Conservation (phyloP, 495 filamentous ascomycete species). For the Hypoxylon rickii region DNA sequence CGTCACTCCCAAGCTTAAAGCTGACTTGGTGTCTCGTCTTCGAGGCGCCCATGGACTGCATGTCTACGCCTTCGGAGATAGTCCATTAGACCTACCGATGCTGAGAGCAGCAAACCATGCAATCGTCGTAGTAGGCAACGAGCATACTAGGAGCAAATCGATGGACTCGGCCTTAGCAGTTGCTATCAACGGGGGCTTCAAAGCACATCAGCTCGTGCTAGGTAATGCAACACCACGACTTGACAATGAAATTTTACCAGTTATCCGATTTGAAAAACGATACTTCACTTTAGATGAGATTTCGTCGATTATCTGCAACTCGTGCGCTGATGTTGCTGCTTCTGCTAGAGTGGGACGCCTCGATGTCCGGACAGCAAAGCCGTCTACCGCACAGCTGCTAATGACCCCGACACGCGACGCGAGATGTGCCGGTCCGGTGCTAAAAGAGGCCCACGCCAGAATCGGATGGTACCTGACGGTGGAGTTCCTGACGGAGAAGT, state of each 20-base stretch:
- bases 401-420: conserved; percentile 63
- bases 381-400: conserved; percentile 58
- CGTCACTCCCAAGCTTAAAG: conserved; percentile 60
- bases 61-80: conserved; percentile 68
- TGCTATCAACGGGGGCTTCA: conserved; percentile 43
- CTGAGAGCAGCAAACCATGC: conserved; percentile 57
- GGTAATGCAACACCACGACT: conserved; percentile 49
- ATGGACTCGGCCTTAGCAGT: conserved; percentile 57
- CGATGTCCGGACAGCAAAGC: background rate
- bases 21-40: conserved; percentile 50
- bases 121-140: conserved; percentile 61
- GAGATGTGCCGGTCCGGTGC: conserved; percentile 45
- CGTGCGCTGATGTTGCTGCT: conserved; percentile 14
- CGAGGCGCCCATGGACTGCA: conserved; percentile 39
- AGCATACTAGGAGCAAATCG: conserved; percentile 54
- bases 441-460: conserved; percentile 57
- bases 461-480: conserved; percentile 61
- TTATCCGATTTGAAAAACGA: conserved; percentile 45
- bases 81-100: conserved; percentile 65
- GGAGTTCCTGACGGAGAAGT: conserved; percentile 50
- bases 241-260: conserved; percentile 51
- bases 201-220: conserved; percentile 54
- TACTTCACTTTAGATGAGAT: too few species aligned
- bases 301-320: conserved; percentile 40
- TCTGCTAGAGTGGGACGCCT: background rate